Conservation (phyloP, 2,329 filamentous ascomycete genomes). For the Daldinia sp. region DNA sequence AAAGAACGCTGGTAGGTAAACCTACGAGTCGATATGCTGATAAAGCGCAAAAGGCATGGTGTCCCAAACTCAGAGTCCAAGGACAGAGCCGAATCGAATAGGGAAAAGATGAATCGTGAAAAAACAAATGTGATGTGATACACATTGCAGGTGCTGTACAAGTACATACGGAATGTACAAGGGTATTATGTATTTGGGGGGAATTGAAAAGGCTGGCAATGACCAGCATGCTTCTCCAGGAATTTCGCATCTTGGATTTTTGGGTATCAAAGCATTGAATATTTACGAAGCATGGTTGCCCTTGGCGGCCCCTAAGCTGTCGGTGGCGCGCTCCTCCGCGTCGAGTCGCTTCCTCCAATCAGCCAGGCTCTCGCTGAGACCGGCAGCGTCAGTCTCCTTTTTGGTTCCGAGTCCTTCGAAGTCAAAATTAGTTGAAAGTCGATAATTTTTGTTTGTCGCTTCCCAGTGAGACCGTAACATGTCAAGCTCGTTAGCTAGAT, state of each 20-base stretch:
- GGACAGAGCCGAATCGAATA: constrained; percentile 20
- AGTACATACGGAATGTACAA: constrained; percentile 26
- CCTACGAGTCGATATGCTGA: constrained; percentile 17
- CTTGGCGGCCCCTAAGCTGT: constrained; percentile 28
- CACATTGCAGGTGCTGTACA: constrained; percentile 8
- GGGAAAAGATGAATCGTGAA: constrained; percentile 10
- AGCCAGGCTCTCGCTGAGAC: constrained; percentile 72
- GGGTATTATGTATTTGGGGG: neutral
- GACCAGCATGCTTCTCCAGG: neutral
- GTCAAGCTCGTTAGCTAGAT: constrained; percentile 90
- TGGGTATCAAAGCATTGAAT: neutral
- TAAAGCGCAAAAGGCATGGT: constrained; percentile 10
- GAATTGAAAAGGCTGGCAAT: neutral
- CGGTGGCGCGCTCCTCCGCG: constrained; percentile 54
- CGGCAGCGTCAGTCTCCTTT: constrained; percentile 55
- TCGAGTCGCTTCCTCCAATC: constrained; percentile 85
- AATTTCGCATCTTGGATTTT: neutral
- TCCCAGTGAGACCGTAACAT: constrained; percentile 93
- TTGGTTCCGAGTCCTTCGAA: constrained; percentile 67
- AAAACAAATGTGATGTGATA: constrained; percentile 15
- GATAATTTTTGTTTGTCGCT: constrained; percentile 93
- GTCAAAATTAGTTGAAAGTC: constrained; percentile 88
- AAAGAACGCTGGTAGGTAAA: constrained; percentile 4
- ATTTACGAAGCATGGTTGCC: constrained; percentile 26
- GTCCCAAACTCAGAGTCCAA: constrained; percentile 7